Base-by-base conservation (phyloP, 75 land plant species). In the Sequoiadendron giganteum region DNA sequence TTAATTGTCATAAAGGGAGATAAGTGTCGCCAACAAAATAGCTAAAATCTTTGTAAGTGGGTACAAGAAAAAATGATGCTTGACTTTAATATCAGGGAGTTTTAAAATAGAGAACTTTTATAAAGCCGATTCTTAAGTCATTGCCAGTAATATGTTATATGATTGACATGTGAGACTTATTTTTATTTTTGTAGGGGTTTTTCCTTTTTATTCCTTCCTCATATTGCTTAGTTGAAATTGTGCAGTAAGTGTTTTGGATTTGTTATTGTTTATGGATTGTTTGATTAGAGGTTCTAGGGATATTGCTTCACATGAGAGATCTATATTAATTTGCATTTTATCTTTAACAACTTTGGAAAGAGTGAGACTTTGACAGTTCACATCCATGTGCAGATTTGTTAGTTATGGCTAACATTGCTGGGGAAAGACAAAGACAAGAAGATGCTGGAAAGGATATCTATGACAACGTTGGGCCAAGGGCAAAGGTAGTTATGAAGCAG, bases 401-500 rank as follows among this genome's bases (percentile, higher is more conserved):
- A 82, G 49, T 25, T 13, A 85, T 85, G 65, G 86, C 61, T 49
- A 36, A 56, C 65, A 55, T 18, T 10, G 39, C 15, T 36, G 40
- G 38, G 32, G 65, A 16, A 85, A 55, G 40, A 45, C 49, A 82
- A n/a, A 45, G 42, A 82, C 52, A 47, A 82, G 49, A 82, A 30
- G 54, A 47, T 82, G 30, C 84, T 82, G 28, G 52, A 82, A 28
- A 18, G 83, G 45, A 21, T 84, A 32, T 13, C 86, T 82, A 39
- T 11, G 94, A 92, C 52, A 87, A 65, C 18, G 94, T 88, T 93
- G 93, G 92, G 93, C 94, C 94, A 28, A 90, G 90, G 2, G 89
- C 77, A 0, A 93, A 94, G 86, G 40, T 88, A 9, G 93, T 92
- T 34, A 90, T 70, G 43, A 93, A 87, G 84, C 82, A 93, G 85